A percentile compares a stretch with the other conserved stretches of the same genome.
phyloP scores from a whole-genome alignment of 208 protist genomes.

The Herpetomonas muscarum region DNA sequence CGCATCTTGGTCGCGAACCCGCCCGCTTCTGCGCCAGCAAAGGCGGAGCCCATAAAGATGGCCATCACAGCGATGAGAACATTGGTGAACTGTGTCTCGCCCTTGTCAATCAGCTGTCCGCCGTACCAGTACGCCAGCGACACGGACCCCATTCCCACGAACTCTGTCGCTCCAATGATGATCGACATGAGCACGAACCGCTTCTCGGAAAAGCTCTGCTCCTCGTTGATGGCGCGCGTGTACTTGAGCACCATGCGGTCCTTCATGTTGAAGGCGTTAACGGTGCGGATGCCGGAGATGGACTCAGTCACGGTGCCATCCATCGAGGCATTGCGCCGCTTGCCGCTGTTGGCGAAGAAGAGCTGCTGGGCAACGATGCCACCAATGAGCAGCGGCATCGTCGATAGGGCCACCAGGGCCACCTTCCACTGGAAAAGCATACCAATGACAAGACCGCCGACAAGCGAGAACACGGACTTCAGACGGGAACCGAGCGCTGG shows the following conservation, averaged over 20 bases:
- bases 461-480: conserved; percentile 44
- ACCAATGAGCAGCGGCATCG: conserved; percentile 50
- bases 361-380: conserved; percentile 37
- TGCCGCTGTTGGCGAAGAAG: conserved; percentile 30
- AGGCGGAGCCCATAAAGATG: conserved; percentile 50
- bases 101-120: conserved; percentile 54
- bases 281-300: conserved; percentile 68
- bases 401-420: conserved; percentile 49
- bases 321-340: conserved; percentile 33
- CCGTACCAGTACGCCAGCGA: conserved; percentile 80
- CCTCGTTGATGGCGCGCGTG: conserved; percentile 11
- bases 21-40: conserved; percentile 56
- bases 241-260: conserved; percentile 28
- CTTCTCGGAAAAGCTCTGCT: conserved; percentile 19
- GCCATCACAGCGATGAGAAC: conserved; percentile 47
- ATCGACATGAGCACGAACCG: conserved; percentile 29
- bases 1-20: conserved; percentile 56
- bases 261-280: conserved; percentile 73
- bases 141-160: conserved; percentile 52
- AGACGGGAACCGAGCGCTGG: conserved; percentile 56
- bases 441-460: conserved; percentile 47
- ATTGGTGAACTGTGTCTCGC: conserved; percentile 55
- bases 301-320: conserved; percentile 67
- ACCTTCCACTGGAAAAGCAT: conserved; percentile 75
- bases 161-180: conserved; percentile 51